These are phyloP conservation scores for Geotrichum ghanense DNA, from an alignment of 805 yeast species.

Conservation along the genomic window DNA sequence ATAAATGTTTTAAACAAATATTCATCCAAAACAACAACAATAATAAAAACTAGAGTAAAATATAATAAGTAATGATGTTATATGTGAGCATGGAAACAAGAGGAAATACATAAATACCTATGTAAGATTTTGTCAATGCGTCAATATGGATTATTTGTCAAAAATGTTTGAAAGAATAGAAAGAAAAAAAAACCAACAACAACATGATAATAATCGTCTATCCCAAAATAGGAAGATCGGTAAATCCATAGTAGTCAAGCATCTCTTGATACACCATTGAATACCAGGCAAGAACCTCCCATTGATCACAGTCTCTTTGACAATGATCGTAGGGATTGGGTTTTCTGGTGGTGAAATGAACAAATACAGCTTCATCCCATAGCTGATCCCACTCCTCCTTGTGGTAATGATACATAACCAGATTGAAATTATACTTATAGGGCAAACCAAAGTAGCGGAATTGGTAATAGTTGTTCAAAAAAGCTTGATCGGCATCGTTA, in stretches of 20 bases:
- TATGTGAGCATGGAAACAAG: too few relatives aligned
- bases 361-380: conserved; percentile 18
- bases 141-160: too few relatives aligned
- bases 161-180: too few relatives aligned
- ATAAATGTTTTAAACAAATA: too few relatives aligned
- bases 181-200: too few relatives aligned
- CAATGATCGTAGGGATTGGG: conserved; percentile 9
- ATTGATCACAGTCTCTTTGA: neutral
- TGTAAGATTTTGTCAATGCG: too few relatives aligned
- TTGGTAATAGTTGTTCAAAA: conserved; percentile 14
- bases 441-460: conserved; percentile 16
- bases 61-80: too few relatives aligned
- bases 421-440: conserved; percentile 17
- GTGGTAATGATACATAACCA: conserved; percentile 15
- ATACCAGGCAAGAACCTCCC: conserved; percentile 10
- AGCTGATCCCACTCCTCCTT: conserved; percentile 15
- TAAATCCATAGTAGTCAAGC: conserved; percentile 16
- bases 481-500: conserved; percentile 20
- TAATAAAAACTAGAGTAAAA: too few relatives aligned
- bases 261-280: conserved; percentile 17
- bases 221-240: conserved; percentile 14
- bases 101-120: too few relatives aligned
- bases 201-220: conserved; percentile 6
- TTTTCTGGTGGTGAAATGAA: conserved; percentile 17
- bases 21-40: too few relatives aligned